Evolutionary conservation across 768 basidiomycete genomes (phyloP), one percentile per base, ranked within the genome.

Genomic region (Ramaria sp.): DNA sequence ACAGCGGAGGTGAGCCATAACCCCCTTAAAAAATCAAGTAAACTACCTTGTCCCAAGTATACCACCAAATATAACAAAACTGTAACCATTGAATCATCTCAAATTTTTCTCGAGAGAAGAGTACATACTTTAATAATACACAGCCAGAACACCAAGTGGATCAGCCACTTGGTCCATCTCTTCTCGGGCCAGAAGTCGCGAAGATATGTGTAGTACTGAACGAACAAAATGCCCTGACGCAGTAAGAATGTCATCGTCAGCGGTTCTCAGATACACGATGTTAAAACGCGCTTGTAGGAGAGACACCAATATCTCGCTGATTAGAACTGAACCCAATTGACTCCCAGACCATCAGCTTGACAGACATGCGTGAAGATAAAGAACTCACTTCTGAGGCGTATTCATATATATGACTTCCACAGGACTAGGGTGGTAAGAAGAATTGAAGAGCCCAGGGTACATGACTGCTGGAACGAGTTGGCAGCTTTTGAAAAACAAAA

Each of bases 221-320:
- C 50, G 25, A 51, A 34, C 34, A 51, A 12, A 18, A 36, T 34
- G 16, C 50, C 50, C 34, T 51, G 5, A 5, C 18, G 12, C 18
- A 20, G 16, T 13, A n/a, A 12, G 32, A 34, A 13, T n/a, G 7
- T 30, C 3, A 8, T 36, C 8, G n/a, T 8, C 12, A 8, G 30
- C n/a, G n/a, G 15, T 37, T 18, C 8, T n/a, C n/a, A 51, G 8
- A 2, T 38, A 15, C 16, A 16, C 25, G 20, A 5, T 25, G 52
- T 5, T 8, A 22, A 28, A 43, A 25, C 47, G 24, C 13, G 48
- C 52, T 49, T 54, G 52, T 50, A 54, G 52, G 52, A 54, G 52
- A 12, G 45, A 50, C 8, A 54, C 52, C 30, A 37, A 47, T 44
- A 51, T 51, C 37, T 51, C n/a, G 6, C 50, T 22, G 18, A 16